These are phyloP conservation scores for Phyllosticta paracitricarpa DNA, from an alignment of 2,329 filamentous ascomycete species.

Conservation along the genomic window DNA sequence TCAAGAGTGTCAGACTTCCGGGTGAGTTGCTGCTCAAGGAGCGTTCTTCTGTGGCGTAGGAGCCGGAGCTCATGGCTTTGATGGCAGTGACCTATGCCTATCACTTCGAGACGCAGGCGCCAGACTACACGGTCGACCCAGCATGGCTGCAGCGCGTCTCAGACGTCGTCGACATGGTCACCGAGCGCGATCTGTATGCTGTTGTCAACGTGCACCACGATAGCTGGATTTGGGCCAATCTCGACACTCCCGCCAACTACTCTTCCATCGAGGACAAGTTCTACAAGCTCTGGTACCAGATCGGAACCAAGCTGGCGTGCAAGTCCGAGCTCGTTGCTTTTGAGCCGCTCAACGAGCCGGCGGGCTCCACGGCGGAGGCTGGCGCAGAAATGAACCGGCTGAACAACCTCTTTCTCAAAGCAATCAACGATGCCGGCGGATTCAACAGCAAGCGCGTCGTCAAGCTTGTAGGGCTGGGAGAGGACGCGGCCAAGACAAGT, in stretches of 20 bases:
- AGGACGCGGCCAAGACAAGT: conserved; percentile 44
- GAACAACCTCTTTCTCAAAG: conserved; percentile 47
- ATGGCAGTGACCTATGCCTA: conserved; percentile 47
- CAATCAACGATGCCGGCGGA: conserved; percentile 44
- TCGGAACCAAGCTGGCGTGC: conserved; percentile 44
- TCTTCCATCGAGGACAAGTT: conserved; percentile 48
- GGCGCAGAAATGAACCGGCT: conserved; percentile 44
- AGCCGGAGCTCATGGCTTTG: neutral
- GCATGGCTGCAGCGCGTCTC: conserved; percentile 48
- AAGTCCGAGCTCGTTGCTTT: conserved; percentile 46
- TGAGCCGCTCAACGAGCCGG: conserved; percentile 51
- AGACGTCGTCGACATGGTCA: conserved; percentile 48
- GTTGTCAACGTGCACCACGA: conserved; percentile 53
- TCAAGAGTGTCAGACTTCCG: conserved; percentile 49
- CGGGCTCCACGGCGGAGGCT: conserved; percentile 42
- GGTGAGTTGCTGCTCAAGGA: conserved; percentile 17
- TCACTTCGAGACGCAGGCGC: conserved; percentile 43
- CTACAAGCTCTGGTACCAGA: conserved; percentile 47
- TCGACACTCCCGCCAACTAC: conserved; percentile 38
- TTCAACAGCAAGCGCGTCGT: conserved; percentile 48
- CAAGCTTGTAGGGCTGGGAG: conserved; percentile 42
- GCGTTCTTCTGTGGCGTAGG: neutral
- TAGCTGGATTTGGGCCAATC: conserved; percentile 49
- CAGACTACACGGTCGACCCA: conserved; percentile 45
- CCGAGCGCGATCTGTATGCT: conserved; percentile 40